Conservation (phyloP, 192 early-diverging fungal species). For the Coemansia umbellata region DNA sequence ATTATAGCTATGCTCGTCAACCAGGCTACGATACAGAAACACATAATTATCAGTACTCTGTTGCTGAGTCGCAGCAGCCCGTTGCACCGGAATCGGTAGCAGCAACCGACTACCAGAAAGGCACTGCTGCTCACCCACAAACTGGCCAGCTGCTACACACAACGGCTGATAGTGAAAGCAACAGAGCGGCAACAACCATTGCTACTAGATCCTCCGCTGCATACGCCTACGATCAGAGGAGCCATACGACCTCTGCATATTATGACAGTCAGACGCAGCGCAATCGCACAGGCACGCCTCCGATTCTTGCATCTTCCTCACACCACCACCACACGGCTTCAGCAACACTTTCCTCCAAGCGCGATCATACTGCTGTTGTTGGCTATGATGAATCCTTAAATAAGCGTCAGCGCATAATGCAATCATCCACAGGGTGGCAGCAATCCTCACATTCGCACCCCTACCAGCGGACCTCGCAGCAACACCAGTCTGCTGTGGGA, state of each 20-base stretch:
- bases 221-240: slow-evolving; percentile 7
- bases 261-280: slow-evolving; percentile 12
- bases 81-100: too few species aligned
- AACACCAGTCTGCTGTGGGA: background rate
- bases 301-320: background rate
- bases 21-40: background rate
- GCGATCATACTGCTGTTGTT: background rate
- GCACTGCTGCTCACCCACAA: too few species aligned
- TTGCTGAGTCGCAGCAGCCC: slow-evolving; percentile 12
- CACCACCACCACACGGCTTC: too few species aligned
- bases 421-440: slow-evolving; percentile 23
- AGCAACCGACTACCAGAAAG: too few species aligned
- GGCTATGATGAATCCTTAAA: slow-evolving; percentile 18
- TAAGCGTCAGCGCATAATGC: slow-evolving; percentile 40
- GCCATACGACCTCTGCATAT: background rate
- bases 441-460: slow-evolving; percentile 2
- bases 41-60: background rate
- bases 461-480: background rate
- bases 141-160: slow-evolving; percentile 15
- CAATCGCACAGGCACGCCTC: too few species aligned
- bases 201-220: background rate
- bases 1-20: background rate
- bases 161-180: background rate
- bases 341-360: too few species aligned
- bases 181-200: background rate